Conservation (phyloP, 805 yeast species). For the Saccharomycopsis fodiens region DNA sequence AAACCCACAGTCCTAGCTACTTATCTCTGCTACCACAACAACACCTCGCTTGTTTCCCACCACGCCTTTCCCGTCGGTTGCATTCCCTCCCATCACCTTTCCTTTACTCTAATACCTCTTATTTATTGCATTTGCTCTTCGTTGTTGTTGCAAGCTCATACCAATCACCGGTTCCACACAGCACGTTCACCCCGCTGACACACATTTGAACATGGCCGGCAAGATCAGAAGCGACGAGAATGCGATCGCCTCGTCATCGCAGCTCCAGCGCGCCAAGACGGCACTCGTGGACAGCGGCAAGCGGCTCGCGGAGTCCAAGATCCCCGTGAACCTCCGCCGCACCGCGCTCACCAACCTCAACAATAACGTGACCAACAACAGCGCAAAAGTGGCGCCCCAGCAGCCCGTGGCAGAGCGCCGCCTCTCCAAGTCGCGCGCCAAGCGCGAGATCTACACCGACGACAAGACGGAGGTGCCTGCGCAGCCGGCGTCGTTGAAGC, state of each 20-base stretch:
- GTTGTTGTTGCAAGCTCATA: not conserved
- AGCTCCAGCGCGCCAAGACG: not conserved
- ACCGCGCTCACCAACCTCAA: not conserved
- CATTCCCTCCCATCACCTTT: not conserved
- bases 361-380: not conserved
- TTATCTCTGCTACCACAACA: not conserved
- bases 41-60: not conserved
- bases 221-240: not conserved
- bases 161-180: not conserved
- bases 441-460: not conserved
- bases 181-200: too few species aligned
- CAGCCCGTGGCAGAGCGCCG: not conserved
- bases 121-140: not conserved
- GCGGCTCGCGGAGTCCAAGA: not conserved
- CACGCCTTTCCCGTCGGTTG: not conserved
- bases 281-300: not conserved
- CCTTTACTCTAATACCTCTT: not conserved
- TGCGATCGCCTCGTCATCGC: not conserved
- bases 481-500: conserved; percentile 22
- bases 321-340: not conserved
- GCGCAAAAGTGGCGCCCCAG: not conserved
- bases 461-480: not conserved
- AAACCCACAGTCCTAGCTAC: not conserved
- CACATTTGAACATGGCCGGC: too few species aligned
- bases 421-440: not conserved